phyloP scores from a whole-genome alignment of 2,329 filamentous ascomycete species.

The Xylariaceae sp. region DNA sequence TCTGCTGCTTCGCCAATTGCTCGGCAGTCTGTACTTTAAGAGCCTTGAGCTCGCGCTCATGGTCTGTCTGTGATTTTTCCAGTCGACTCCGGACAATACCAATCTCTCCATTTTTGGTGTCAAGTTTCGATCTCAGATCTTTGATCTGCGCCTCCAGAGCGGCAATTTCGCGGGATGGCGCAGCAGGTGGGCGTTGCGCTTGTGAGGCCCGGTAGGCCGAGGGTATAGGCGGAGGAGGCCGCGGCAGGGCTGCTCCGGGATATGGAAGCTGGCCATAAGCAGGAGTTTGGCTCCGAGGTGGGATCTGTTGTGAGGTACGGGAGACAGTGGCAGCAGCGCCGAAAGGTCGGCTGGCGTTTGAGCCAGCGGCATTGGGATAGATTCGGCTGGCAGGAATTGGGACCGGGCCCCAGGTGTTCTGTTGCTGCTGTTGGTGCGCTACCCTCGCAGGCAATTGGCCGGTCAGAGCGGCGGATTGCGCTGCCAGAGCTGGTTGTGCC shows the following conservation, averaged over 20 bases:
- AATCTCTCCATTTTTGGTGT: constrained; percentile 65
- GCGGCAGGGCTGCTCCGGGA: constrained; percentile 32
- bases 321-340: constrained; percentile 5
- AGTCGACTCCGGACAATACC: constrained; percentile 71
- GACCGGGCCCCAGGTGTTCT: constrained; percentile 18
- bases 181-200: constrained; percentile 19
- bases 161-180: constrained; percentile 36
- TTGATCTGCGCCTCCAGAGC: constrained; percentile 50
- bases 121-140: constrained; percentile 53
- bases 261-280: constrained; percentile 39
- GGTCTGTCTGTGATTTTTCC: constrained; percentile 56
- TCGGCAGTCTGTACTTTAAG: constrained; percentile 63
- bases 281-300: constrained; percentile 24
- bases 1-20: constrained; percentile 59
- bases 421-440: constrained; percentile 14
- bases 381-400: constrained; percentile 22
- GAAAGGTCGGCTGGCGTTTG: constrained; percentile 11
- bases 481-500: constrained; percentile 33
- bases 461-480: constrained; percentile 5
- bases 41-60: constrained; percentile 58
- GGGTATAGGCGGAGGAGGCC: constrained; percentile 26
- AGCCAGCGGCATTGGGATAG: constrained; percentile 17
- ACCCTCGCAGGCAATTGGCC: constrained; percentile 5
- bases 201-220: constrained; percentile 35
- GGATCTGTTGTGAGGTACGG: constrained; percentile 16